Conservation (phyloP, 2,329 filamentous ascomycete genomes). For the Claviceps spartinae region DNA sequence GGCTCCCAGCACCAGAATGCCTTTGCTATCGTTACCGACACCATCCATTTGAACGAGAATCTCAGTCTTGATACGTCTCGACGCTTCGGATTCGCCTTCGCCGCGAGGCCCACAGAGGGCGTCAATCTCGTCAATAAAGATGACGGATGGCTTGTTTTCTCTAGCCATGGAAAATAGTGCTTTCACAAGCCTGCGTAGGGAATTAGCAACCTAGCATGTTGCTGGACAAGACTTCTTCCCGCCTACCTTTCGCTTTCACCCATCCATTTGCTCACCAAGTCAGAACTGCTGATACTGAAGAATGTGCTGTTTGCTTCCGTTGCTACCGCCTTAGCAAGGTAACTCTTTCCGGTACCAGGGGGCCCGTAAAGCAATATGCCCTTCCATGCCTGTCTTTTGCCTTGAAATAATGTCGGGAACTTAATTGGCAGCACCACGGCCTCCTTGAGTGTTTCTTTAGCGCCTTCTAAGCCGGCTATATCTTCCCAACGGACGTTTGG, state of each 20-base stretch:
- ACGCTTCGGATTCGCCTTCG: slow-evolving; percentile 96
- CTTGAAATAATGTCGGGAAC: slow-evolving; percentile 90
- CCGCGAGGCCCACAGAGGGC: slow-evolving; percentile 83
- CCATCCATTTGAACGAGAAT: slow-evolving; percentile 98
- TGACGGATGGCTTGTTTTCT: slow-evolving; percentile 95
- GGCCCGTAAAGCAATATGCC: slow-evolving; percentile 93
- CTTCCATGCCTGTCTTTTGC: slow-evolving; percentile 96
- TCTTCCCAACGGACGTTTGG: slow-evolving; percentile 98
- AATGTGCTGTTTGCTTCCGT: slow-evolving; percentile 99
- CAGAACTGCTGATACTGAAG: slow-evolving; percentile 95
- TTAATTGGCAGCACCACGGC: slow-evolving; percentile 96
- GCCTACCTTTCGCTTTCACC: slow-evolving; percentile 87
- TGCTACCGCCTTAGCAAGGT: slow-evolving; percentile 91
- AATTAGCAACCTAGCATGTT: slow-evolving; percentile 10
- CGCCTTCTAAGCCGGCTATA: slow-evolving; percentile 83
- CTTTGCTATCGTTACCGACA: slow-evolving; percentile 88
- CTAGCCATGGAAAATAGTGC: slow-evolving; percentile 95
- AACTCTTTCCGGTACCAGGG: slow-evolving; percentile 94
- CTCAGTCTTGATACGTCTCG: slow-evolving; percentile 94
- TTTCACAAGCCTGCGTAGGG: slow-evolving; percentile 62
- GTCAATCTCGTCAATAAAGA: slow-evolving; percentile 97
- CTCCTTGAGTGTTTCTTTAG: slow-evolving; percentile 95
- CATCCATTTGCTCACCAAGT: slow-evolving; percentile 99
- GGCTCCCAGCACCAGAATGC: slow-evolving; percentile 85
- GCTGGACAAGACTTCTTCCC: neutral